Conservation (phyloP, 2,329 filamentous ascomycete genomes). For the Penicillium sp. region DNA sequence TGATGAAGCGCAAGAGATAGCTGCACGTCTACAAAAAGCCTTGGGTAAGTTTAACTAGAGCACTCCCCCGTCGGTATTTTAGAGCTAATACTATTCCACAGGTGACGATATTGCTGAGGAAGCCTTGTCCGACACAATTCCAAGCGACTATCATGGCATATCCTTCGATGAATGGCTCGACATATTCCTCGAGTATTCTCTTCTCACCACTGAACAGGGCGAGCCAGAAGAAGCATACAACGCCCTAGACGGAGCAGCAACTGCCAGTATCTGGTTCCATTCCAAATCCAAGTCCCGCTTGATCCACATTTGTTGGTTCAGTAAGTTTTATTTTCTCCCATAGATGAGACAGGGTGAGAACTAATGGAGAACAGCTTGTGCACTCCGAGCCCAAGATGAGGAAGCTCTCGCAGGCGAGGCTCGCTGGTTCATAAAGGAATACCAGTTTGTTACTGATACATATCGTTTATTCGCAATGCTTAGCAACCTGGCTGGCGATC, state of each 20-base stretch:
- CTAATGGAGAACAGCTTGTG: slow-evolving; percentile 64
- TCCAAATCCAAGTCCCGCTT: slow-evolving; percentile 68
- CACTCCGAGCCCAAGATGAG: slow-evolving; percentile 76
- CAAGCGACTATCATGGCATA: slow-evolving; percentile 72
- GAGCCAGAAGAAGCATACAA: slow-evolving; percentile 76
- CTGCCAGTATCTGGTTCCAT: slow-evolving; percentile 82
- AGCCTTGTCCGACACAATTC: slow-evolving; percentile 41
- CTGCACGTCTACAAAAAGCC: slow-evolving; percentile 47
- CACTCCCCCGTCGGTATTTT: too few relatives aligned
- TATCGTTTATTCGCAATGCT: slow-evolving; percentile 82
- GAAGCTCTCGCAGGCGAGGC: slow-evolving; percentile 75
- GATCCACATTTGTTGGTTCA: slow-evolving; percentile 78
- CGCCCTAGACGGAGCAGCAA: slow-evolving; percentile 75
- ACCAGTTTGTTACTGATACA: slow-evolving; percentile 77
- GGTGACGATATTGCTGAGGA: slow-evolving; percentile 24
- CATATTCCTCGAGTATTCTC: slow-evolving; percentile 84
- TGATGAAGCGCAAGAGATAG: slow-evolving; percentile 50
- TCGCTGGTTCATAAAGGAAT: slow-evolving; percentile 83
- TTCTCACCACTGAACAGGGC: slow-evolving; percentile 71
- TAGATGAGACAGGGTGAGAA: neutral
- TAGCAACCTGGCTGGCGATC: slow-evolving; percentile 75
- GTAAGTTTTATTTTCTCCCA: slow-evolving; percentile 49
- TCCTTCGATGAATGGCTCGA: slow-evolving; percentile 85
- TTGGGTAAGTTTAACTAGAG: slow-evolving; percentile 36
- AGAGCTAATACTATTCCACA: slow-evolving; percentile 18